Conservation (phyloP, 2,329 filamentous ascomycete genomes). For the Achaetomium macrosporum region DNA sequence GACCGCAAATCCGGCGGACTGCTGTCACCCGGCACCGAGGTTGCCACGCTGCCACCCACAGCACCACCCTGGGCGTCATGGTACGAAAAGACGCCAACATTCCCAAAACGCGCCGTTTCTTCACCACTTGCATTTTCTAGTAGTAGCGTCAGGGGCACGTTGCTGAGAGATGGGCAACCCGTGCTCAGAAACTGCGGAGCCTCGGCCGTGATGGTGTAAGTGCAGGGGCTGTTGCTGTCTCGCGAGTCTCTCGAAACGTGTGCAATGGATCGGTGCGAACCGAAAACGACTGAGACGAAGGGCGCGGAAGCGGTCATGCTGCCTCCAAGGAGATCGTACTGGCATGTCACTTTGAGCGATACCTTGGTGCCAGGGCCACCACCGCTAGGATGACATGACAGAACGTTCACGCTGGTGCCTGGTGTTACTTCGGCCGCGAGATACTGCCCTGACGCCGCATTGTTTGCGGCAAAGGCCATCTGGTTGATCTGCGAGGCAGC, state of each 20-base stretch:
- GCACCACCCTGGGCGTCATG: conserved; percentile 26
- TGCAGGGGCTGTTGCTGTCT: conserved; percentile 53
- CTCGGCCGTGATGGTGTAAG: conserved; percentile 67
- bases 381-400: conserved; percentile 62
- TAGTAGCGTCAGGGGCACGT: conserved; percentile 50
- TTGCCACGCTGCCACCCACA: conserved; percentile 26
- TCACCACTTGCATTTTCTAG: conserved; percentile 48
- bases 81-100: conserved; percentile 43
- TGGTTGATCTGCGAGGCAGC: conserved; percentile 48
- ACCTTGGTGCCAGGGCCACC: conserved; percentile 67
- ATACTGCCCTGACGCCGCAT: conserved; percentile 56
- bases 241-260: conserved; percentile 56
- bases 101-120: conserved; percentile 45
- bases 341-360: conserved; percentile 65
- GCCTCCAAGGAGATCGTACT: conserved; percentile 58
- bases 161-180: conserved; percentile 40
- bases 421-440: conserved; percentile 55
- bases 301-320: conserved; percentile 48
- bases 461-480: conserved; percentile 55
- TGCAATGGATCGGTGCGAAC: conserved; percentile 65
- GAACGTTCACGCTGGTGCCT: conserved; percentile 48
- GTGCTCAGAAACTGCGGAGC: conserved; percentile 58
- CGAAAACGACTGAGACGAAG: conserved; percentile 66
- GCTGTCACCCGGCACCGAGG: conserved; percentile 26
- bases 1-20: conserved; percentile 37